phyloP scores from a whole-genome alignment of 768 basidiomycete genomes.

The Serendipita sp. region DNA sequence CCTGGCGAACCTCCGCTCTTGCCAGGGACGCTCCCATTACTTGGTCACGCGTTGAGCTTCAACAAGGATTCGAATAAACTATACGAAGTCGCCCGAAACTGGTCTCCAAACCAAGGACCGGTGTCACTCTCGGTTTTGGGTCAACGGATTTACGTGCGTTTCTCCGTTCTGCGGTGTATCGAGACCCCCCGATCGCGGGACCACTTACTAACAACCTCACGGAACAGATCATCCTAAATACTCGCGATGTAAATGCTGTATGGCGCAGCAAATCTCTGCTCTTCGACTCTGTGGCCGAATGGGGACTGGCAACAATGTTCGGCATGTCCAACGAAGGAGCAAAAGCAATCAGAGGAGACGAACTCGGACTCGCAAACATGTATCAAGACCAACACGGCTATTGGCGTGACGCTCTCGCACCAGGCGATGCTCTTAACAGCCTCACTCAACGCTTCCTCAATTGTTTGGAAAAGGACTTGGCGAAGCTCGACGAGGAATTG shows the following conservation, averaged over 20 bases:
- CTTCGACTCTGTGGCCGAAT: background rate
- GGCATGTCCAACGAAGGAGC: background rate
- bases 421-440: background rate
- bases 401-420: slow-evolving; percentile 2
- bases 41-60: background rate
- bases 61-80: background rate
- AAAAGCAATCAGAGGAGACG: background rate
- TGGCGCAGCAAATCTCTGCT: background rate
- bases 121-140: background rate
- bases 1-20: background rate
- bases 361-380: background rate
- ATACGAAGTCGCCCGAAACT: background rate
- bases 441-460: slow-evolving; percentile 2
- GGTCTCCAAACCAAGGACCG: background rate
- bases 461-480: background rate
- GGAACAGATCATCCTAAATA: background rate
- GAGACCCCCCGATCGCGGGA: background rate
- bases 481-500: background rate
- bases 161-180: background rate
- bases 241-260: background rate
- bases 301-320: background rate
- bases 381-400: background rate
- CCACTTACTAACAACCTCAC: no score
- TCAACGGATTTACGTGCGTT: background rate
- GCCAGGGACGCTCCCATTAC: background rate